Percentiles rank a stretch among this genome's conserved stretches.
Evolutionary conservation across 2,329 filamentous ascomycete genomes (phyloP).

Genomic region (Sporothrix schenckii): DNA sequence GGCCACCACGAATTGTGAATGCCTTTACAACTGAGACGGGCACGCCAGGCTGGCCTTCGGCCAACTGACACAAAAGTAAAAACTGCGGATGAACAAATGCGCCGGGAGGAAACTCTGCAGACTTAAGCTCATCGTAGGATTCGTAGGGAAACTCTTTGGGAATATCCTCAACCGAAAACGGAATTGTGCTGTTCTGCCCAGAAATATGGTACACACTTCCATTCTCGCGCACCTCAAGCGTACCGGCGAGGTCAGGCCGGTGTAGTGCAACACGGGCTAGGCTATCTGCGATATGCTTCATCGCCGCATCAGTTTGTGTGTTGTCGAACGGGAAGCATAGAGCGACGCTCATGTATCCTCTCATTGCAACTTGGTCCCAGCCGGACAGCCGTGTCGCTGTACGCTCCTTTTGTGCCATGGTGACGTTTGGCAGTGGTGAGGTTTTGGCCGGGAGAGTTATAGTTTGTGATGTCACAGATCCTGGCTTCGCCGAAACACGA

Average conservation of each 20-base stretch:
- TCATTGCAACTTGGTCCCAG: slow-evolving; percentile 37
- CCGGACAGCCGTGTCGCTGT: slow-evolving; percentile 21
- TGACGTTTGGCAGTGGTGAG: background rate
- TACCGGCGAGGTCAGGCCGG: slow-evolving; percentile 41
- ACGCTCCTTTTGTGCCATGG: background rate
- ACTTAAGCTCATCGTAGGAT: slow-evolving; percentile 40
- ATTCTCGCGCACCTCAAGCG: slow-evolving; percentile 36
- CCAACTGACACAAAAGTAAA: slow-evolving; percentile 29
- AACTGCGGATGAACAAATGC: slow-evolving; percentile 42
- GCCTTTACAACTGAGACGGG: slow-evolving; percentile 47
- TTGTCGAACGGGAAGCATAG: slow-evolving; percentile 39
- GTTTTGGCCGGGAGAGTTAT: background rate
- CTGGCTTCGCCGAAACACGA: background rate
- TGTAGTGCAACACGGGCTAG: slow-evolving; percentile 36
- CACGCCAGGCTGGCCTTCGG: slow-evolving; percentile 36
- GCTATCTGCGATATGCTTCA: slow-evolving; percentile 34
- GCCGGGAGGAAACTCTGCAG: slow-evolving; percentile 40
- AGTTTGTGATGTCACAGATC: background rate
- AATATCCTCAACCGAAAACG: slow-evolving; percentile 36
- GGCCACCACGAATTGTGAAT: slow-evolving; percentile 47
- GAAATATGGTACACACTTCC: slow-evolving; percentile 37
- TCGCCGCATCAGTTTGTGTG: slow-evolving; percentile 10
- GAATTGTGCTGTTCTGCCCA: slow-evolving; percentile 35
- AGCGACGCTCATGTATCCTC: slow-evolving; percentile 34
- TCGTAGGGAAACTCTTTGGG: slow-evolving; percentile 36